Conservation (phyloP, 257 asterid genomes). For the Capsicum baccatum region DNA sequence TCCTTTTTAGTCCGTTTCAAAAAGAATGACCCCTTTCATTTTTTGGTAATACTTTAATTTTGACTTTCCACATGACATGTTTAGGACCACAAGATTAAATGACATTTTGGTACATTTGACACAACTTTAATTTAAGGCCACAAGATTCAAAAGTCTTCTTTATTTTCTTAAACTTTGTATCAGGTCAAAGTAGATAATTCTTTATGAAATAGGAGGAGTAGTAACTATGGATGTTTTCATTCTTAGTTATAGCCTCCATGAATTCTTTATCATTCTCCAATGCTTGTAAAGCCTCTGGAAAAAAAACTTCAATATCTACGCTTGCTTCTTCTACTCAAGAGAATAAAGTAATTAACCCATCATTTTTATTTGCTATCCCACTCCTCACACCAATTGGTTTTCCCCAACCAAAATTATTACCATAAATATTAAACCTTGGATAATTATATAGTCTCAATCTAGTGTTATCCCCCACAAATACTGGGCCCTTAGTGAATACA, state of each 20-base stretch:
- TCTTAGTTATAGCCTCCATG: not conserved
- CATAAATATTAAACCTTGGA: slow-evolving; percentile 56
- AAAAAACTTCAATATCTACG: slow-evolving; percentile 51
- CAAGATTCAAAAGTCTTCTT: too few relatives aligned
- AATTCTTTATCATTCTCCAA: slow-evolving; percentile 45
- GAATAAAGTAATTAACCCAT: slow-evolving; percentile 49
- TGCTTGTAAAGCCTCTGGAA: slow-evolving; percentile 39
- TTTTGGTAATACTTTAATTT: too few relatives aligned
- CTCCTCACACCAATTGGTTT: slow-evolving; percentile 54
- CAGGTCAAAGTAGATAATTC: too few relatives aligned
- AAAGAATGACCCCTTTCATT: too few relatives aligned
- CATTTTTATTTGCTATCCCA: slow-evolving; percentile 43
- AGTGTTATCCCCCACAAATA: slow-evolving; percentile 19
- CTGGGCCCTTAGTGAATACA: not conserved
- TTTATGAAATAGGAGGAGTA: too few relatives aligned
- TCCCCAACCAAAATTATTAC: slow-evolving; percentile 33
- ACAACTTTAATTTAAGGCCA: too few relatives aligned
- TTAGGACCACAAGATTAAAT: too few relatives aligned
- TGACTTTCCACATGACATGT: too few relatives aligned
- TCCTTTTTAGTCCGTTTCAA: too few relatives aligned
- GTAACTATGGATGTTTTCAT: too few relatives aligned
- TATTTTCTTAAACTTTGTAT: too few relatives aligned
- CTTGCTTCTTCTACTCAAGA: slow-evolving; percentile 41
- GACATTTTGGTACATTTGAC: too few relatives aligned
- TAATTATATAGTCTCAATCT: slow-evolving; percentile 43